Evolutionary conservation across 2,329 filamentous ascomycete genomes (phyloP).

Genomic region (Cercospora janseana): DNA sequence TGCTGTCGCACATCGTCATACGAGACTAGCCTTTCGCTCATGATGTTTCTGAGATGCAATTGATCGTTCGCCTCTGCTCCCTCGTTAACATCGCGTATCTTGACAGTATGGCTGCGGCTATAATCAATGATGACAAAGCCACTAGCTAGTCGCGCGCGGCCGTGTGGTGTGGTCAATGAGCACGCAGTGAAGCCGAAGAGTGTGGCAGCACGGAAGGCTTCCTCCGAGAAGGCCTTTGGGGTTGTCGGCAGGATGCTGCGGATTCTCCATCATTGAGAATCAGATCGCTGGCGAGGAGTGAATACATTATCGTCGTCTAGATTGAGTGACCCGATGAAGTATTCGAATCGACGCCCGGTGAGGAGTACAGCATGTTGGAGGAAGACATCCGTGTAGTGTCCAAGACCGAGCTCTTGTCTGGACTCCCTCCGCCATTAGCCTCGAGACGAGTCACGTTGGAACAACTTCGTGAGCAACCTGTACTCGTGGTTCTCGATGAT

Average conservation of each 20-base stretch:
- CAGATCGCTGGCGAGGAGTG: neutral
- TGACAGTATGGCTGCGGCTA: too few relatives aligned
- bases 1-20: neutral
- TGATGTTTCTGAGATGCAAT: neutral
- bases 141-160: too few relatives aligned
- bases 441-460: conserved; percentile 12
- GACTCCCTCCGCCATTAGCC: conserved; percentile 6
- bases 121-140: too few relatives aligned
- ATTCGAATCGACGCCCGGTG: conserved; percentile 1
- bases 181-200: neutral
- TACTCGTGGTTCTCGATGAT: conserved; percentile 7
- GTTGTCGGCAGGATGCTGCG: neutral
- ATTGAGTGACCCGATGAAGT: neutral
- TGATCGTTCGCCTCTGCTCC: too few relatives aligned
- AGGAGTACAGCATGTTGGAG: neutral
- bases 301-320: neutral
- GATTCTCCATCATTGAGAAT: neutral
- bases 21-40: neutral
- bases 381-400: conserved; percentile 4
- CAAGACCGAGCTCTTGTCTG: conserved; percentile 7
- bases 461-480: too few relatives aligned
- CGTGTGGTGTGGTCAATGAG: too few relatives aligned
- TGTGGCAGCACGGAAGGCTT: neutral
- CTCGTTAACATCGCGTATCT: too few relatives aligned
- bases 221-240: neutral